Evolutionary conservation across 331 rosid genomes (phyloP).

Genomic region (Saraca asoca): DNA sequence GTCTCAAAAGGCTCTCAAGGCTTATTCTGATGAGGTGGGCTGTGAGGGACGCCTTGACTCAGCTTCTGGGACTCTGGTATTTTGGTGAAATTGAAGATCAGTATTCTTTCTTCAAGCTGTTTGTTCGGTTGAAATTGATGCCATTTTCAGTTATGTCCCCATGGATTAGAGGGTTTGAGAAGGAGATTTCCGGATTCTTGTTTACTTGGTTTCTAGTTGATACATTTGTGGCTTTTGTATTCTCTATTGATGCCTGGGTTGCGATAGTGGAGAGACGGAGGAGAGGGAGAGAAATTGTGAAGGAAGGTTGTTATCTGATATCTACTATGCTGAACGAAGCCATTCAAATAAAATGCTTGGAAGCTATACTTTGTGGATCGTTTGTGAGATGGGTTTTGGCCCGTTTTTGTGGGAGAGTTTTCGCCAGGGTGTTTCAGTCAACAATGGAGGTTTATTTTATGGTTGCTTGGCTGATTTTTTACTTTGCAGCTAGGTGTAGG

Average conservation of each 20-base stretch:
- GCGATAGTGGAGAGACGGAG: conserved; percentile 81
- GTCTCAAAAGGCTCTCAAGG: conserved; percentile 83
- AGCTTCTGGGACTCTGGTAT: conserved; percentile 90
- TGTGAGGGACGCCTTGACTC: conserved; percentile 92
- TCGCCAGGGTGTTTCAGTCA: conserved; percentile 80
- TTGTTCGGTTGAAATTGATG: conserved; percentile 89
- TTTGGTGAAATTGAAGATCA: conserved; percentile 91
- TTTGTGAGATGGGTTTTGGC: conserved; percentile 63
- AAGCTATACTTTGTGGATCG: conserved; percentile 71
- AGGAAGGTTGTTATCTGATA: conserved; percentile 85
- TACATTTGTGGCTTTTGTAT: conserved; percentile 67
- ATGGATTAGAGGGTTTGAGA: conserved; percentile 87
- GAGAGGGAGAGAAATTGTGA: conserved; percentile 82
- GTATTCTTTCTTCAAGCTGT: conserved; percentile 87
- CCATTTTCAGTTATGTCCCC: conserved; percentile 95
- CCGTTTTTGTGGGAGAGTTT: conserved; percentile 51
- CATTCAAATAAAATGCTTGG: conserved; percentile 76
- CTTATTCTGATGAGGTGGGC: conserved; percentile 94
- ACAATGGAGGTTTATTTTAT: conserved; percentile 89
- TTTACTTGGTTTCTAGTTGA: conserved; percentile 77
- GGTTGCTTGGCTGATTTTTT: conserved; percentile 88
- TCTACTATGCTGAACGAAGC: conserved; percentile 74
- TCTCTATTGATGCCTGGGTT: conserved; percentile 92
- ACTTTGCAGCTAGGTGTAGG: conserved; percentile 71
- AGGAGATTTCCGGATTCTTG: conserved; percentile 81